Evolutionary conservation across 1,284 basidiomycete species (phyloP).

Genomic region (Veloboletus limbatus): DNA sequence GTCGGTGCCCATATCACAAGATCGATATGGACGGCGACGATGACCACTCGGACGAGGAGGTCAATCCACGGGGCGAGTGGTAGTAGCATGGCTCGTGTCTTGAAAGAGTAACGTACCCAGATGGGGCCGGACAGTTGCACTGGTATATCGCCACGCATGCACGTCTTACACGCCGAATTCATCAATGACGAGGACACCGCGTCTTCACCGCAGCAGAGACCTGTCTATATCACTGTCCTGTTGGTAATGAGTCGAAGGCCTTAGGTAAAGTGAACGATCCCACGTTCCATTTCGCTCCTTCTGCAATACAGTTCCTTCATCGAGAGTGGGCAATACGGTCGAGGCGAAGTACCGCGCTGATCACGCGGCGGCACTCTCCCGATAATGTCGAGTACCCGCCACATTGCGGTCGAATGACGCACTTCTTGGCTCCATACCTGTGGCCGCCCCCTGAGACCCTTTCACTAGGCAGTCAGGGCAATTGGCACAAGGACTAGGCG

Average conservation of each 20-base stretch:
- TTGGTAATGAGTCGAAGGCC: conserved; percentile 3
- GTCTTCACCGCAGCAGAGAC: conserved; percentile 5
- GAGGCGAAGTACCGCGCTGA: not conserved
- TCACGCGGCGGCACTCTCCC: not conserved
- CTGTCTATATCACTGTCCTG: not conserved
- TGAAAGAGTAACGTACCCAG: no score
- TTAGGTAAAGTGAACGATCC: conserved; percentile 3
- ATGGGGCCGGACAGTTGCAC: no score
- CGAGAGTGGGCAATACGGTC: conserved; percentile 8
- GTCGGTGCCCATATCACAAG: not conserved
- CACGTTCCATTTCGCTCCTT: conserved; percentile 1
- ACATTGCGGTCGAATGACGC: conserved; percentile 8
- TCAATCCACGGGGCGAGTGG: no score
- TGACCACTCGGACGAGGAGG: not conserved
- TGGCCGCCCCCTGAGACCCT: no score
- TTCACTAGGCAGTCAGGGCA: no score
- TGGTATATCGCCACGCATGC: not conserved
- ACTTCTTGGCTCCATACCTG: not conserved
- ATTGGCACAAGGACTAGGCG: no score
- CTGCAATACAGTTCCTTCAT: not conserved
- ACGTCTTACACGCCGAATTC: conserved; percentile 13
- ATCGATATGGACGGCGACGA: not conserved
- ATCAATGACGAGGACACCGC: conserved; percentile 8
- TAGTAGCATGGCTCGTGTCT: no score
- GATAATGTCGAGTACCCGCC: conserved; percentile 4